Conservation (phyloP, 2,329 filamentous ascomycete genomes). For the Biscogniauxia marginata region DNA sequence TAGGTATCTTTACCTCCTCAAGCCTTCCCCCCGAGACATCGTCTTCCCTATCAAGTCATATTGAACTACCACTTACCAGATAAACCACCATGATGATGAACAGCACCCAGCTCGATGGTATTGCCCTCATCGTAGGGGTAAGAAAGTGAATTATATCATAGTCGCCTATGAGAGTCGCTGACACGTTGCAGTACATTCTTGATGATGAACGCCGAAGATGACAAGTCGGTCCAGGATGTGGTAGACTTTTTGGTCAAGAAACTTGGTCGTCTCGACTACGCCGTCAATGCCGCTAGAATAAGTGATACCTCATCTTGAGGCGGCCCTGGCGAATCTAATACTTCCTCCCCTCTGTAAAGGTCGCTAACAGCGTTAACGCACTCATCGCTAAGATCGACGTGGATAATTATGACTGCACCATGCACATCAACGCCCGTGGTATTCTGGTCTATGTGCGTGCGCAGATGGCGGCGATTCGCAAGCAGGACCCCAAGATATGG, state of each 20-base stretch:
- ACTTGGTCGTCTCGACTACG: slow-evolving; percentile 22
- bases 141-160: too few relatives aligned
- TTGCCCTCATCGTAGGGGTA: slow-evolving; percentile 19
- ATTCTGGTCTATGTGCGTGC: slow-evolving; percentile 17
- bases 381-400: slow-evolving; percentile 16
- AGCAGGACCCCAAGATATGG: slow-evolving; percentile 18
- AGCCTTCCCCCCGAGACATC: too few relatives aligned
- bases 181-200: slow-evolving; percentile 6
- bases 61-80: too few relatives aligned
- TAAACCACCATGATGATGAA: too few relatives aligned
- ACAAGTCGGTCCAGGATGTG: slow-evolving; percentile 16
- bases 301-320: background rate
- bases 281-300: slow-evolving; percentile 21
- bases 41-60: too few relatives aligned
- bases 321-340: too few relatives aligned
- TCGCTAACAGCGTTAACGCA: slow-evolving; percentile 15
- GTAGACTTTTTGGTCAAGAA: slow-evolving; percentile 19
- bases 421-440: slow-evolving; percentile 21
- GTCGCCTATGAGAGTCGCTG: too few relatives aligned
- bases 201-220: slow-evolving; percentile 17
- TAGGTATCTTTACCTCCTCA: too few relatives aligned
- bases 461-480: slow-evolving; percentile 14
- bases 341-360: background rate
- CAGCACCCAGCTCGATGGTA: slow-evolving; percentile 19
- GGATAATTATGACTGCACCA: slow-evolving; percentile 20